Evolutionary conservation across 2,329 filamentous ascomycete genomes (phyloP).

Genomic region (Apiospora marii): DNA sequence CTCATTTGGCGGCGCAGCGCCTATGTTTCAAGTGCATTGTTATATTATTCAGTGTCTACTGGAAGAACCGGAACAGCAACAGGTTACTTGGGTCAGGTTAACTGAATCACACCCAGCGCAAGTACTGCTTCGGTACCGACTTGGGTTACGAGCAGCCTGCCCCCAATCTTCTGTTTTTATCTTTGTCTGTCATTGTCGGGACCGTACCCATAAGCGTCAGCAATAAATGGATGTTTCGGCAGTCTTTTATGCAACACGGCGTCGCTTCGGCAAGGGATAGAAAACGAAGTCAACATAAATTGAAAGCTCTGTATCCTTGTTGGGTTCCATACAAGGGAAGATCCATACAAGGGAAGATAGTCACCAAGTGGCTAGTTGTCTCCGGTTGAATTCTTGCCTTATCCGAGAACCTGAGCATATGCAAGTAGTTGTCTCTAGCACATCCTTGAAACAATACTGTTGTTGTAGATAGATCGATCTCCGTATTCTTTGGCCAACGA

Average conservation of each 20-base stretch:
- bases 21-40: not conserved
- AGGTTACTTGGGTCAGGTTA: not conserved
- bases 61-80: not conserved
- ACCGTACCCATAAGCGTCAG: too few relatives aligned
- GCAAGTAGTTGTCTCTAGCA: too few relatives aligned
- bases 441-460: too few relatives aligned
- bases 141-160: too few relatives aligned
- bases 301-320: not conserved
- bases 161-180: too few relatives aligned
- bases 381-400: too few relatives aligned
- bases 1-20: not conserved
- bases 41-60: not conserved
- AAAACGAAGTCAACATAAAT: not conserved
- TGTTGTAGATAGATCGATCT: not conserved
- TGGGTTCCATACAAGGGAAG: too few relatives aligned
- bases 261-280: not conserved
- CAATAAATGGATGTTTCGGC: not conserved
- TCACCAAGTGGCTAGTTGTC: too few relatives aligned
- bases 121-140: not conserved
- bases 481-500: not conserved
- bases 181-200: too few relatives aligned
- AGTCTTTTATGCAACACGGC: not conserved
- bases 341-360: too few relatives aligned
- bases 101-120: not conserved
- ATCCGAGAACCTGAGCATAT: too few relatives aligned